phyloP scores from a whole-genome alignment of 768 basidiomycete species.

The Hericium coralloides region DNA sequence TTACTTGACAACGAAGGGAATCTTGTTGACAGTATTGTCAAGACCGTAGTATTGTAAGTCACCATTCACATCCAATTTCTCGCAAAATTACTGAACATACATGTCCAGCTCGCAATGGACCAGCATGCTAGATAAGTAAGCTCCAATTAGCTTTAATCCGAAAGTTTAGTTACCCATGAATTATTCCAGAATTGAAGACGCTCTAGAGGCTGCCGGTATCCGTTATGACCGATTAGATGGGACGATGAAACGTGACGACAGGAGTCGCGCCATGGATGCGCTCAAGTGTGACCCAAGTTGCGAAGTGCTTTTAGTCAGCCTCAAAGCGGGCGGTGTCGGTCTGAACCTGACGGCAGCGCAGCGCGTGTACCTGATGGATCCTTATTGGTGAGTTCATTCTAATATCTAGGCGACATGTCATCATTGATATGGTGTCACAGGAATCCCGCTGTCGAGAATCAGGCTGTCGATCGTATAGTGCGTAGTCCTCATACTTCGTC shows the following conservation, averaged over 20 bases:
- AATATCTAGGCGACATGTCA: not conserved
- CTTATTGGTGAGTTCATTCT: slow-evolving; percentile 64
- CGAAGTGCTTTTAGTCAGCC: slow-evolving; percentile 91
- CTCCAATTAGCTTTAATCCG: slow-evolving; percentile 6
- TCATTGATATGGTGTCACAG: slow-evolving; percentile 27
- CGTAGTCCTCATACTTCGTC: slow-evolving; percentile 22
- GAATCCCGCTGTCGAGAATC: slow-evolving; percentile 97
- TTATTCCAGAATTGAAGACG: slow-evolving; percentile 70
- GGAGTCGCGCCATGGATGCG: slow-evolving; percentile 85
- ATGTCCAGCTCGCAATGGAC: slow-evolving; percentile 83
- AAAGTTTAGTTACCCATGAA: slow-evolving; percentile 5
- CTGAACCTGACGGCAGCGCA: slow-evolving; percentile 92
- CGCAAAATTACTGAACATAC: not conserved
- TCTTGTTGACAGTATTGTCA: slow-evolving; percentile 57
- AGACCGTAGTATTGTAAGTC: slow-evolving; percentile 92
- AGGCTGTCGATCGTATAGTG: slow-evolving; percentile 96
- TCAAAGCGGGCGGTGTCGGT: slow-evolving; percentile 96
- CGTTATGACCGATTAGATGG: slow-evolving; percentile 91
- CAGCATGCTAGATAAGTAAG: slow-evolving; percentile 83
- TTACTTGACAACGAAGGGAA: slow-evolving; percentile 71
- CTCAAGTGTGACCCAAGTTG: slow-evolving; percentile 84
- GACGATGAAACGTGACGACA: slow-evolving; percentile 95
- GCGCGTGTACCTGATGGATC: slow-evolving; percentile 93
- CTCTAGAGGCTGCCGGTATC: slow-evolving; percentile 73
- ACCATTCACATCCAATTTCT: slow-evolving; percentile 5